Evolutionary conservation across 495 filamentous ascomycete species (phyloP), one percentile per base, ranked within the genome.

Genomic region (Penicillium dipodomyicola): DNA sequence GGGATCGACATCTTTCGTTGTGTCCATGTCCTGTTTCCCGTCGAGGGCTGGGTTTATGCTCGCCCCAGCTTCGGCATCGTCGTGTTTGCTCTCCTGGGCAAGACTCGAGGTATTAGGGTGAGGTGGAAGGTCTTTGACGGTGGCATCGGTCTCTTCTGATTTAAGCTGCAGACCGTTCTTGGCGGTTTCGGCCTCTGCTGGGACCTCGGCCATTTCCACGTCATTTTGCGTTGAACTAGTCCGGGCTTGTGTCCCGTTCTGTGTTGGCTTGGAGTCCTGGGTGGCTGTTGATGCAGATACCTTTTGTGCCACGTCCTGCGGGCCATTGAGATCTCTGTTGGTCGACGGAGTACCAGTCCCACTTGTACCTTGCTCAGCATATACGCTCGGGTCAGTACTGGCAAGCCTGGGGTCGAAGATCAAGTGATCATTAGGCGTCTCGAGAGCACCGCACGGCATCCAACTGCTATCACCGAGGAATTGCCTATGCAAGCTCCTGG

Each of bases 401-500:
- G 48, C 49, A 27, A 62, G 50, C 32, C 64, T 60, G 14, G 74
- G 71, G 47, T 73, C 68, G 58, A 78, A 80, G 40, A 78, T 76
- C 64, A 63, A 74, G 43, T 64, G 60, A 29, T 73, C 70, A 32
- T 72, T 71, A 19, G 65, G 40, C 11, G 65, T 66, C 59, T 81
- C 73, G 40, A 74, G 65, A 22, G 76, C 65, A 39, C 82, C 89
- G 65, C 85, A 87, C 5, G 90, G 87, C 60, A 85, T 85, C 87
- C 87, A 97, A 1, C 80, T 82, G 51, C 83, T 79, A 67, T 97
- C 92, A 17, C 92, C 92, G 30, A 89, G 77, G 14, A 96, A 81
- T 62, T 84, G 82, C 27, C 86, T 87, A 57, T 91, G 81, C 8
- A 97, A 68, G 56, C 89, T 87, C 59, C 92, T 90, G 12, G 88